Base-by-base conservation (phyloP, 2,329 filamentous ascomycete genomes). In the Diaporthe longicolla region DNA sequence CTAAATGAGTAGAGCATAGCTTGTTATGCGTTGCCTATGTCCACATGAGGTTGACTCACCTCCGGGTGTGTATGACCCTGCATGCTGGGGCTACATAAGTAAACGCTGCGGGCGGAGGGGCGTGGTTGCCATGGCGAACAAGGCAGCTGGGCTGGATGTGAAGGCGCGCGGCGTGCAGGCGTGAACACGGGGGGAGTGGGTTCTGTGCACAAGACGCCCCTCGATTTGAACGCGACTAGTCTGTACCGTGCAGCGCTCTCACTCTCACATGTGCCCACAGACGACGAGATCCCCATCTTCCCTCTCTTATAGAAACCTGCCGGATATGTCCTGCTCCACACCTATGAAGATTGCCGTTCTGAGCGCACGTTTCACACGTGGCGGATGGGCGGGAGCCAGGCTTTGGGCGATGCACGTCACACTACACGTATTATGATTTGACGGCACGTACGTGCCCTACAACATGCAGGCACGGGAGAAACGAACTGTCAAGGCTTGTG, bases 291-390 rank as follows among this genome's bases (percentile, higher is more conserved):
- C 29, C 43, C 61, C 61, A 21, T 61, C 37, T 61, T 61, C n/a
- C n/a, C n/a, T 50, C 19, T 15, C 61, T 45, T n/a, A 19, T 26
- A n/a, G 61, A 29, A 37, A 35, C 45, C 63, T 52, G 45, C 63
- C 63, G 63, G 63, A 66, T 7, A 52, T 66, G 61, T n/a, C 63
- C 45, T 37, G 45, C 45, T 66, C 63, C 63, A 66, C 63, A 26
- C 21, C 45, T 52, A 66, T 66, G 63, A 66, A 52, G 63, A 66
- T 66, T 48, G 8, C 45, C 40, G 40, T 52, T 10, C 24, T 52
- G 63, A 66, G 63, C n/a, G 63, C 63, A 66, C 63, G 63, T 66
- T 52, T 66, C 63, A 37, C 63, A 66, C 63, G 63, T 66, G 63
- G 63, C 45, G 19, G 63, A 66, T 29, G 50, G 61, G 29, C 29